Percentiles rank a stretch among this genome's conserved stretches.
These are phyloP conservation scores for Melocanna baccifera DNA, from an alignment of 176 grass and related monocot species.

Conservation along the genomic window DNA sequence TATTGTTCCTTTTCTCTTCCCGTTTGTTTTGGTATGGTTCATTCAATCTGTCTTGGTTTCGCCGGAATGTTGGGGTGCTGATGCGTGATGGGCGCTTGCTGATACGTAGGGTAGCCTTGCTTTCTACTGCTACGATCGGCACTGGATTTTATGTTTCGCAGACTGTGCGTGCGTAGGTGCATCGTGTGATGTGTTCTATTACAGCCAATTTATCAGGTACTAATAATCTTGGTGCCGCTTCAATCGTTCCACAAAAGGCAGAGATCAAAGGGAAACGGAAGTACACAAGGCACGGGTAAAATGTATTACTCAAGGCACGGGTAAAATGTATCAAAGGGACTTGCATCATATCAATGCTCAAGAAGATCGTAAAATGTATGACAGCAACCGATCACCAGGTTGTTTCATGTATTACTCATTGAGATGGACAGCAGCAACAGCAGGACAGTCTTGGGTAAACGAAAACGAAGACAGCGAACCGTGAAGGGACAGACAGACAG, in stretches of 20 bases:
- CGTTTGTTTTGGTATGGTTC: background rate
- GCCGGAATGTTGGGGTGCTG: background rate
- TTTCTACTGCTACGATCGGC: background rate
- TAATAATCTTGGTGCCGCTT: background rate
- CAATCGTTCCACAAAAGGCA: background rate
- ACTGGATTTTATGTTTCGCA: background rate
- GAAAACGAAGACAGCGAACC: background rate
- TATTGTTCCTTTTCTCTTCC: background rate
- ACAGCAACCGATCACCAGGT: background rate
- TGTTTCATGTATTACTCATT: background rate
- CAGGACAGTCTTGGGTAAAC: background rate
- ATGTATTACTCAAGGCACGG: background rate
- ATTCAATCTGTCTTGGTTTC: background rate
- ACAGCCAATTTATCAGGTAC: background rate
- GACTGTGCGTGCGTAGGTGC: background rate
- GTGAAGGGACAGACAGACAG: background rate
- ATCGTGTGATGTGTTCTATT: background rate
- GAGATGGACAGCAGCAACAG: background rate
- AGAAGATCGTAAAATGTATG: background rate
- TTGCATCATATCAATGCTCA: background rate
- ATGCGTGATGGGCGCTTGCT: background rate
- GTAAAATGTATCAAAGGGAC: background rate
- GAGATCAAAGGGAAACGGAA: no score
- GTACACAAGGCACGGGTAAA: background rate
- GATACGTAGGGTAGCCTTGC: background rate